A percentile compares a stretch with the other conserved stretches of the same genome.
phyloP scores from a whole-genome alignment of 495 filamentous ascomycete genomes.

The Xylaria telfairii region DNA sequence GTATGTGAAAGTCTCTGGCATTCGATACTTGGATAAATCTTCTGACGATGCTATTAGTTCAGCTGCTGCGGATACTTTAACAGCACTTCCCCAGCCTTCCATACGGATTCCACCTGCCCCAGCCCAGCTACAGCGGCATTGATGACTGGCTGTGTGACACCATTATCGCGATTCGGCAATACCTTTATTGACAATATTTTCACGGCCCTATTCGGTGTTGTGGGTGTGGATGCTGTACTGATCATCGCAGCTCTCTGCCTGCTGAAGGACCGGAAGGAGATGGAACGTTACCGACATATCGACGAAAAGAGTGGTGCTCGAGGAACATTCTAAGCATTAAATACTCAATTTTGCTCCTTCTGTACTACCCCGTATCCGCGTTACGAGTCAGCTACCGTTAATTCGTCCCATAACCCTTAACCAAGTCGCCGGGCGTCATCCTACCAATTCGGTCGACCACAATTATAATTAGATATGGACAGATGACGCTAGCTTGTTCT shows the following conservation, averaged over 20 bases:
- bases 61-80: constrained; percentile 78
- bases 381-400: background rate
- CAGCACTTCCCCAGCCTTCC: constrained; percentile 67
- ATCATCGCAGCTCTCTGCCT: constrained; percentile 71
- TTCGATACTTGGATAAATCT: background rate
- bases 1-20: constrained; percentile 48
- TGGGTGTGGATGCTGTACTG: constrained; percentile 68
- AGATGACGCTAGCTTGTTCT: background rate
- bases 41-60: constrained; percentile 57
- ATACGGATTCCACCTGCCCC: constrained; percentile 64
- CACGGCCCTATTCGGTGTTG: constrained; percentile 76
- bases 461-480: background rate
- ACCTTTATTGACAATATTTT: constrained; percentile 73
- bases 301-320: constrained; percentile 69
- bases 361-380: background rate
- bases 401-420: background rate
- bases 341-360: background rate
- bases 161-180: constrained; percentile 69
- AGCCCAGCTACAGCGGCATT: constrained; percentile 68
- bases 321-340: constrained; percentile 42
- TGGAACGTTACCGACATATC: constrained; percentile 70
- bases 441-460: background rate
- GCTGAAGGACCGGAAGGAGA: constrained; percentile 74
- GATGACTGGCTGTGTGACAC: constrained; percentile 66
- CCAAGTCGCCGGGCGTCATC: background rate